Conservation (phyloP, 2,329 filamentous ascomycete genomes). For the Cercospora brassicicola region DNA sequence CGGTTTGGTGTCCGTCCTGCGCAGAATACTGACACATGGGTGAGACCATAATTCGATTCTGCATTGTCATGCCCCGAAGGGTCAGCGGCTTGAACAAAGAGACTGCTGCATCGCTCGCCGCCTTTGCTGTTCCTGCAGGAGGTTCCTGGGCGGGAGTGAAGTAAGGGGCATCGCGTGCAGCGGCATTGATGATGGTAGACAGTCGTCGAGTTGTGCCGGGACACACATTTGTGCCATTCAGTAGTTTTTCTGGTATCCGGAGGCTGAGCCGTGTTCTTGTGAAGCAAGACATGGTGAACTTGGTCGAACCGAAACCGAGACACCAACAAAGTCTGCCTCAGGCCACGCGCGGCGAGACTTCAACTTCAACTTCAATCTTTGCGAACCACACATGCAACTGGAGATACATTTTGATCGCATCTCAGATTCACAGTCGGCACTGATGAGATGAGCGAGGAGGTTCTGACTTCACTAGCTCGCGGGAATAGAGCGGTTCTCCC, state of each 20-base stretch:
- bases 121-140: background rate
- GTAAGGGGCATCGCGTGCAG: background rate
- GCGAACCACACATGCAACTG: too few relatives aligned
- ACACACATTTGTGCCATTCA: conserved; percentile 38
- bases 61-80: background rate
- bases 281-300: background rate
- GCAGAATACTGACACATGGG: background rate
- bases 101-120: background rate
- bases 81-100: background rate
- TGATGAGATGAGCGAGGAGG: background rate
- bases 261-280: background rate
- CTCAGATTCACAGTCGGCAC: too few relatives aligned
- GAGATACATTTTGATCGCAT: too few relatives aligned
- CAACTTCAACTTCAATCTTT: too few relatives aligned
- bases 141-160: background rate
- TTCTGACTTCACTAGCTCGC: background rate
- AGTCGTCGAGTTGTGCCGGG: background rate
- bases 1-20: background rate
- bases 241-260: background rate
- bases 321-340: too few relatives aligned
- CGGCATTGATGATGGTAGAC: background rate
- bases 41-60: background rate
- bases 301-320: background rate
- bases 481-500: background rate
- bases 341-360: too few relatives aligned